A percentile compares a stretch with the other conserved stretches of the same genome.
phyloP scores from a whole-genome alignment of 257 asterid genomes.

The Ligustrum vulgare region DNA sequence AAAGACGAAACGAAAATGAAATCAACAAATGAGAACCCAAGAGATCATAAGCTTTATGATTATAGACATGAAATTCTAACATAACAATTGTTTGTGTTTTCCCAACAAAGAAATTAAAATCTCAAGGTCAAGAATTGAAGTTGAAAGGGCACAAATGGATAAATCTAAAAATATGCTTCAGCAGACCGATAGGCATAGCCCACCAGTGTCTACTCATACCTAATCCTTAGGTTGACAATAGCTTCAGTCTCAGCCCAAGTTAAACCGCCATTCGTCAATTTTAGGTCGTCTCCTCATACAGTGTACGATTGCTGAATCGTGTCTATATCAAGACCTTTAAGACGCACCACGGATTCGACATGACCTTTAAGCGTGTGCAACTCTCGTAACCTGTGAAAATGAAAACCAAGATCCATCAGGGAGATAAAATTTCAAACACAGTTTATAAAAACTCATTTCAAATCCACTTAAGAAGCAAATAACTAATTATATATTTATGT shows the following conservation, averaged over 20 bases:
- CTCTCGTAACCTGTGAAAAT: constrained; percentile 17
- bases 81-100: background rate
- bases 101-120: background rate
- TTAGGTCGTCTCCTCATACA: constrained; percentile 6
- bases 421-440: no score
- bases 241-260: background rate
- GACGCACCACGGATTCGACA: constrained; percentile 24
- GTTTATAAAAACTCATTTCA: no score
- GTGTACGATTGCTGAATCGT: constrained; percentile 27
- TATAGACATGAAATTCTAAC: background rate
- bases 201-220: background rate
- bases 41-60: background rate
- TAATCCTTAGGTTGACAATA: background rate
- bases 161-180: background rate
- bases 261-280: background rate
- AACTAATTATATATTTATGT: background rate
- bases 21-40: background rate
- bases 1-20: background rate
- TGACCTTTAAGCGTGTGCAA: constrained; percentile 25
- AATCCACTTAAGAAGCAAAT: background rate
- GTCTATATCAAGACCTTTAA: constrained; percentile 25
- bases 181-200: background rate
- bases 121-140: background rate
- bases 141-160: background rate
- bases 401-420: no score